Evolutionary conservation across 169 alveolate species (phyloP).

Genomic region (Plasmodium cynomolgi): DNA sequence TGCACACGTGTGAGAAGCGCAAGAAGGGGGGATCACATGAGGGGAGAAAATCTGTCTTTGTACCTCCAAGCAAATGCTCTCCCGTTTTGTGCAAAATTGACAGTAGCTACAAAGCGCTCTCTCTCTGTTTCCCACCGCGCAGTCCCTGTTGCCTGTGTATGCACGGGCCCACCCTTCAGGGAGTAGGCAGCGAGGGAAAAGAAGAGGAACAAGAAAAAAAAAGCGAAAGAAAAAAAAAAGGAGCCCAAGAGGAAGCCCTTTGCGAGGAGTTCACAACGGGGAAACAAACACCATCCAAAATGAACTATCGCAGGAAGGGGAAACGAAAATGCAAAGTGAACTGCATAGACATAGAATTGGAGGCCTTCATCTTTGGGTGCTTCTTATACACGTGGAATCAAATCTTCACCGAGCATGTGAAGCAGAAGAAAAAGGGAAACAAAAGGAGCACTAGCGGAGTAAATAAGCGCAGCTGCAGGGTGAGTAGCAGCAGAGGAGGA

Average conservation of each 20-base stretch:
- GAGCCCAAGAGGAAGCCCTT: neutral
- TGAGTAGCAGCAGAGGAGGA: neutral
- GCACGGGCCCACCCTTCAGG: neutral
- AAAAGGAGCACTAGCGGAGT: neutral
- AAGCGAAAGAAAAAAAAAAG: neutral
- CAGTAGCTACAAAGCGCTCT: neutral
- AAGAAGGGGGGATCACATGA: neutral
- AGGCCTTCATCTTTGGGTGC: constrained; percentile 73
- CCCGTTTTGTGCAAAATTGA: neutral
- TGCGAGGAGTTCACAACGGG: neutral
- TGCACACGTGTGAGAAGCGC: neutral
- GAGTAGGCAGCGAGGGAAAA: neutral
- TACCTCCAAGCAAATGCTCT: neutral
- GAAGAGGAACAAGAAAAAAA: neutral
- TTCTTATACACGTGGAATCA: constrained; percentile 66
- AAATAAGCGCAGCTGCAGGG: neutral
- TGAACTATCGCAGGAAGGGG: constrained; percentile 12
- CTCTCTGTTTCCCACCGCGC: neutral
- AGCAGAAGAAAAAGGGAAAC: neutral
- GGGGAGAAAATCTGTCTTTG: neutral
- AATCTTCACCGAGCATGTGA: constrained; percentile 25
- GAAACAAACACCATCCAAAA: neutral
- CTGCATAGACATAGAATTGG: constrained; percentile 62
- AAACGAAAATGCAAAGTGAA: constrained; percentile 54
- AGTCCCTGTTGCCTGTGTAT: neutral